Evolutionary conservation across 371 early-diverging fungal species (phyloP).

Genomic region (Conidiobolus incongruus): DNA sequence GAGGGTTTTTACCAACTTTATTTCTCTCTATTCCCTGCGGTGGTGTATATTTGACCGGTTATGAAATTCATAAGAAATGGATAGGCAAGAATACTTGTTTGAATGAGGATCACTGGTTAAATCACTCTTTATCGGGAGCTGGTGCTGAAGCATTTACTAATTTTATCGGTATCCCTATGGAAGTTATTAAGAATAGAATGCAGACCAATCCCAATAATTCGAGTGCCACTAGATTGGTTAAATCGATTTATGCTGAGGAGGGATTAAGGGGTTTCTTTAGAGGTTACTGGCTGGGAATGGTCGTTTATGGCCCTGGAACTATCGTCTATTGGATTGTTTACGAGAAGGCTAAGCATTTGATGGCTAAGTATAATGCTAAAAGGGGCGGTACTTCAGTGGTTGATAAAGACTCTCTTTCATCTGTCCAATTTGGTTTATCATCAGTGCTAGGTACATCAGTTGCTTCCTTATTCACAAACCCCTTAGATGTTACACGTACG

Average conservation of each 20-base stretch:
- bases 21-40: too few species aligned
- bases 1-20: too few species aligned
- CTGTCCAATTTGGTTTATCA: conserved; percentile 27
- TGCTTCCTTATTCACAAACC: conserved; percentile 35
- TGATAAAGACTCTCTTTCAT: conserved; percentile 9
- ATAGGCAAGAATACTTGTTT: too few species aligned
- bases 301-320: conserved; percentile 27
- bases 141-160: conserved; percentile 29
- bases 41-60: too few species aligned
- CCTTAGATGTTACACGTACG: conserved; percentile 62
- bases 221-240: conserved; percentile 10
- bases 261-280: conserved; percentile 43
- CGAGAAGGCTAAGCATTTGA: conserved; percentile 33
- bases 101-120: conserved; percentile 3
- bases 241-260: conserved; percentile 20
- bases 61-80: too few species aligned
- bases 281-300: conserved; percentile 53
- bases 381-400: not conserved
- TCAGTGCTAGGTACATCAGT: conserved; percentile 31
- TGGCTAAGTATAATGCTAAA: not conserved
- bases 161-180: conserved; percentile 57
- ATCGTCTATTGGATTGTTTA: conserved; percentile 52
- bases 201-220: conserved; percentile 14
- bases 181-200: conserved; percentile 46
- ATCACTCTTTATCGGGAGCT: conserved; percentile 23